Evolutionary conservation across 1,284 basidiomycete species (phyloP), one percentile per base, ranked within the genome.

Genomic region (Cyathus olla): DNA sequence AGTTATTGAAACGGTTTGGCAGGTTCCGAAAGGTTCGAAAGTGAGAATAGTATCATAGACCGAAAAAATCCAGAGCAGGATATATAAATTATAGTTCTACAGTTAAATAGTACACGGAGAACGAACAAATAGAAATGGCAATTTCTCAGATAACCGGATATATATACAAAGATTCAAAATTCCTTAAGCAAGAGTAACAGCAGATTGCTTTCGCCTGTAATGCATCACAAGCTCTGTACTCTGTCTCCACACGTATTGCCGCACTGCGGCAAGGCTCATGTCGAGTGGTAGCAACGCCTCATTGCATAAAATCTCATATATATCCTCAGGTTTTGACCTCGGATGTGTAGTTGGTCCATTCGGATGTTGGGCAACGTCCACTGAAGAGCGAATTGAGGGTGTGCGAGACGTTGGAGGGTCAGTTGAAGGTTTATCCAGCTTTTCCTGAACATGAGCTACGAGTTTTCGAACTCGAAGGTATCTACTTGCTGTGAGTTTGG

Each of bases 241-340:
- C 65, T 91, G 90, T 70, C 88, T 86, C 95, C 95, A 95, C 60
- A 96, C 85, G 71, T 90, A 97, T 76, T 96, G 94, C 64, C 94
- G 88, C 57, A 96, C 91, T 29, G 92, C 92, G 4, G 93, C 96
- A 35, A 99, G 85, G 15, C 95, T 97, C 89, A 97, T 95, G 60
- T 92, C 88, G 28, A 93, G 81, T 27, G 95, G 92, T 29, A 99
- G 83, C 13, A 94, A 80, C 31, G 86, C 81, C 65, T 95, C 92
- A 69, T 94, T 95, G 77, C 96, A 98, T 39, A 97, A 75, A 47
- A 99, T 89, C 79, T 99, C 96, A 72, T 96, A 92, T 44, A 86
- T 70, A 48, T 96, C 92, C 68, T 97, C 95, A 2, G 93, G 87
- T 55, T 62, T 73, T 50, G 73, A 65, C 50, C 68, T 60, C 48